phyloP scores from a whole-genome alignment of 805 yeast species.

The Candida cerambycidarum region DNA sequence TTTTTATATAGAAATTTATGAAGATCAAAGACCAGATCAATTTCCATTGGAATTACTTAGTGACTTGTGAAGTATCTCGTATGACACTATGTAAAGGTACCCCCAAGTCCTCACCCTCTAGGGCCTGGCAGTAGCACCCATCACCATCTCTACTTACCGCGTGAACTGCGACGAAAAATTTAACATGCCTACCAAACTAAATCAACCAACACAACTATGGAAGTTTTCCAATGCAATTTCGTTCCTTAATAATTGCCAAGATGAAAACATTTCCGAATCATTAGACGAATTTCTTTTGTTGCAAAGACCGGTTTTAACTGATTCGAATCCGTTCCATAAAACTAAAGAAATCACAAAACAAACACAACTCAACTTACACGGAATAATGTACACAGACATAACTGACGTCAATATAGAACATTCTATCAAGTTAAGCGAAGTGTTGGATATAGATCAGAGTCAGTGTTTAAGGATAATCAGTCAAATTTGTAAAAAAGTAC shows the following conservation, averaged over 20 bases:
- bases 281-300: constrained; percentile 40
- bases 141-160: too few species aligned
- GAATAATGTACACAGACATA: constrained; percentile 35
- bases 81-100: too few species aligned
- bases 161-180: neutral
- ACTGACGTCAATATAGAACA: constrained; percentile 32
- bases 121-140: too few species aligned
- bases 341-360: constrained; percentile 1
- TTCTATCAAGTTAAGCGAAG: constrained; percentile 40
- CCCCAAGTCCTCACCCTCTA: too few species aligned
- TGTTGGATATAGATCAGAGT: constrained; percentile 37
- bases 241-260: constrained; percentile 29
- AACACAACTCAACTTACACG: constrained; percentile 38
- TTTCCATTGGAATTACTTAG: too few species aligned
- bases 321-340: constrained; percentile 30
- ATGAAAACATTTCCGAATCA: constrained; percentile 32
- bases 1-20: too few species aligned
- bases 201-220: constrained; percentile 39
- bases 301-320: constrained; percentile 28
- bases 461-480: constrained; percentile 52
- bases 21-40: too few species aligned
- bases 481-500: constrained; percentile 37
- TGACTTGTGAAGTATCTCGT: too few species aligned
- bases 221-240: constrained; percentile 40
- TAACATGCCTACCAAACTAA: constrained; percentile 13